phyloP scores from a whole-genome alignment of 768 basidiomycete species.

The Suillus subalutaceus region DNA sequence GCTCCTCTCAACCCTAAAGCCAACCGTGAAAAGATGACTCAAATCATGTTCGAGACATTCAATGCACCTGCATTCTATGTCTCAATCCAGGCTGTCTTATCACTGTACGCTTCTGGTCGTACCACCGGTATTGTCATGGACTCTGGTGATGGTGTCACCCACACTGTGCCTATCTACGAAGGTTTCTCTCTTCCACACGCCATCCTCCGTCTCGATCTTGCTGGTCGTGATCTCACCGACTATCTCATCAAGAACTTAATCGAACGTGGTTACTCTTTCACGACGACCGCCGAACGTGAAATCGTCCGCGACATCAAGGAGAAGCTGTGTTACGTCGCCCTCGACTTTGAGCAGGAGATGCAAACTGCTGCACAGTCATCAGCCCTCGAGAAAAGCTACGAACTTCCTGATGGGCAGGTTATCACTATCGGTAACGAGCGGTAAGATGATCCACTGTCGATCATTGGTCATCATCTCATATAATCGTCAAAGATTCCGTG shows the following conservation, averaged over 20 bases:
- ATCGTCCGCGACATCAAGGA: constrained; percentile 97
- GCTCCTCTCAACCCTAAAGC: constrained; percentile 75
- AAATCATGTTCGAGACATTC: constrained; percentile 82
- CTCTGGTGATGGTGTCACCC: constrained; percentile 95
- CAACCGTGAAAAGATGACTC: constrained; percentile 76
- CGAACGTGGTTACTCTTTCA: constrained; percentile 94
- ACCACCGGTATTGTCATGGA: constrained; percentile 95
- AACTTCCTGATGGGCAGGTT: constrained; percentile 91
- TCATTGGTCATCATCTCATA: constrained; percentile 2
- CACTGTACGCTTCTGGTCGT: constrained; percentile 90
- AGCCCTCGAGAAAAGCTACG: constrained; percentile 90
- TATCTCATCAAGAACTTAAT: constrained; percentile 81
- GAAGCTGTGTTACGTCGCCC: constrained; percentile 90
- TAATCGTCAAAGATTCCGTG: constrained; percentile 47
- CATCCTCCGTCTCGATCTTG: constrained; percentile 88
- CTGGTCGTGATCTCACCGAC: constrained; percentile 90
- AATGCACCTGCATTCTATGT: constrained; percentile 78
- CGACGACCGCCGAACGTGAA: constrained; percentile 91
- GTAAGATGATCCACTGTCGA: constrained; percentile 25
- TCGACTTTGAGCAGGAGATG: constrained; percentile 93
- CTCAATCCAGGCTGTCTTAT: constrained; percentile 72
- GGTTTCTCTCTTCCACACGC: constrained; percentile 92
- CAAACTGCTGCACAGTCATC: constrained; percentile 90
- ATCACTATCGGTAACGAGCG: constrained; percentile 83
- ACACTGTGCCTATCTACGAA: constrained; percentile 97